Evolutionary conservation across 768 basidiomycete genomes (phyloP).

Genomic region (Macrolepiota albuminosa): DNA sequence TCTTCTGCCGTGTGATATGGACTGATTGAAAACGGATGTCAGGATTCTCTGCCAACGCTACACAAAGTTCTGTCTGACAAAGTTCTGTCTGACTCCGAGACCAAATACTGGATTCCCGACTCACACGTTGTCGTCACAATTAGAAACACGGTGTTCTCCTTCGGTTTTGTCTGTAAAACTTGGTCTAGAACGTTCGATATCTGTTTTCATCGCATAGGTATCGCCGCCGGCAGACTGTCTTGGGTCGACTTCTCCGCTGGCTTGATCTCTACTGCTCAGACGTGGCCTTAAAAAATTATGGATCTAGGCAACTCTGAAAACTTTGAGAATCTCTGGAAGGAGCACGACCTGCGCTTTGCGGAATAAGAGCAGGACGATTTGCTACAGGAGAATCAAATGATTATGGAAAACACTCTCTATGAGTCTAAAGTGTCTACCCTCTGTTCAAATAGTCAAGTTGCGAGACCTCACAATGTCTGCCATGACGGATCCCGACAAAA

Average conservation of each 20-base stretch:
- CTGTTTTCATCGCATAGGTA: neutral
- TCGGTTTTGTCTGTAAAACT: neutral
- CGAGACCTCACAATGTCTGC: neutral
- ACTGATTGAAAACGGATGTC: no score
- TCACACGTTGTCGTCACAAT: neutral
- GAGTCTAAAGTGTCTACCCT: neutral
- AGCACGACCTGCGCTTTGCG: neutral
- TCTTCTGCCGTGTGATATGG: no score
- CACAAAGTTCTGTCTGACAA: neutral
- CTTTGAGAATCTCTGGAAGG: neutral
- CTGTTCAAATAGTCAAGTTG: neutral
- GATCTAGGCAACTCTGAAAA: neutral
- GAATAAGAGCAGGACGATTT: neutral
- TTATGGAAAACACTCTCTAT: neutral
- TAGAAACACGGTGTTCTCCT: neutral
- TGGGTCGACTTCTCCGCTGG: neutral
- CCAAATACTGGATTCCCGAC: neutral
- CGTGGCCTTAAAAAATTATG: neutral
- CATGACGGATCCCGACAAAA: neutral
- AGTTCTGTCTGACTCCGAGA: neutral
- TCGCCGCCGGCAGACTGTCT: neutral
- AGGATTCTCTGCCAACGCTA: no score
- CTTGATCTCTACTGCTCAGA: neutral
- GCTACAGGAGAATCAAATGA: neutral
- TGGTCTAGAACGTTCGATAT: neutral